Base-by-base conservation (phyloP, 768 basidiomycete genomes). In the Lactifluus volemus region DNA sequence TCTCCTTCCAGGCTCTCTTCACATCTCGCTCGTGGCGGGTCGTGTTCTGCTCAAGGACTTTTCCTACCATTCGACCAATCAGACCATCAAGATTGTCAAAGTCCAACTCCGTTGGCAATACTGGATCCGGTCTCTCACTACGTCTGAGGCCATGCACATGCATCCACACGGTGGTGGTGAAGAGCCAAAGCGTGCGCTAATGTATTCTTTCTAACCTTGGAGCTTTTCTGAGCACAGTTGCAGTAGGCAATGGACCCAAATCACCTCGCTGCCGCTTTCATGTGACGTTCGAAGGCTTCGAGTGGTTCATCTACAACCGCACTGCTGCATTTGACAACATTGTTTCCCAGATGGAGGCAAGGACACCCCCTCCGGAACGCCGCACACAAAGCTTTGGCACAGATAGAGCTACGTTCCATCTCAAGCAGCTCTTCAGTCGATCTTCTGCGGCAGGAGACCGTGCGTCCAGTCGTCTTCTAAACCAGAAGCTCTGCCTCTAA, bases 281-380 rank as follows among this genome's bases (percentile, higher is more conserved):
- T 57, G 69, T 94, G 32, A 84, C 84, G 7, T 67, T 90, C 3
- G 84, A 95, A 66, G 96, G 96, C 17, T 78, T 94, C 48, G 94
- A 98, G 71, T 94, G 91, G 86, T 92, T 92, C 71, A 67, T 98
- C 45, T 97, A 91, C 73, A 98, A 98, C 73, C 79, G 85, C 51
- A 95, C 92, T 3, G 82, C 90, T 4, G 85, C 92, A 4, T 98
- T 88, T 73, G 93, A 98, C 69, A 80, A 83, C 55, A 93, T 98
- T 55, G 74, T 96, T 19, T 80, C 87, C 11, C 83, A 88, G 68
- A 84, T 94, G 79, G 80, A 82, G 60, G 73, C 71, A 21, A 75
- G 76, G 69, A 60, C 59, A 8, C 53, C 69, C 1, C 66, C 60
- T 11, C 57, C 32, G 17, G 57, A 61, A 45, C 60, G 56, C 0